Percentiles rank a stretch among this genome's conserved stretches.
These are phyloP conservation scores for Colletotrichum theobromicola DNA, from an alignment of 2,329 filamentous ascomycete species.

Conservation along the genomic window DNA sequence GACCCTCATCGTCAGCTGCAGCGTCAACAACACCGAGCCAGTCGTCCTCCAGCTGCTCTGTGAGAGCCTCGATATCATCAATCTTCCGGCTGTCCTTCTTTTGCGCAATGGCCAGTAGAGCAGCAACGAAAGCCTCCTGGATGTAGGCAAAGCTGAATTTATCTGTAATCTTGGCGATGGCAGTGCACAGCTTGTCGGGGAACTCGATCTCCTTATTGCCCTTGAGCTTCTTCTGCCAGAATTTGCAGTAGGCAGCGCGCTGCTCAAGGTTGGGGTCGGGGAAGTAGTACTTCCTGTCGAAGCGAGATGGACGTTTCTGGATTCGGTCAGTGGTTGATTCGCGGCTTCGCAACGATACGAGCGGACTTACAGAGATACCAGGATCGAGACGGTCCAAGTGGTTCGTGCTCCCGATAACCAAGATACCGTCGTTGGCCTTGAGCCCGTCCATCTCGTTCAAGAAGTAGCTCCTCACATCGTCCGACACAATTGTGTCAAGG, in stretches of 20 bases:
- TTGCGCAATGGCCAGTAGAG: slow-evolving; percentile 63
- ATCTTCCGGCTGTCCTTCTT: slow-evolving; percentile 13
- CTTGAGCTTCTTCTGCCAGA: slow-evolving; percentile 64
- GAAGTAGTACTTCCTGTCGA: slow-evolving; percentile 72
- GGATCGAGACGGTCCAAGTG: slow-evolving; percentile 71
- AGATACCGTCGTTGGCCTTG: slow-evolving; percentile 72
- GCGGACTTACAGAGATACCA: slow-evolving; percentile 56
- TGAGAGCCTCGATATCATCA: slow-evolving; percentile 31
- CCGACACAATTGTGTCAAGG: slow-evolving; percentile 69
- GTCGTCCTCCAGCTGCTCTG: slow-evolving; percentile 37
- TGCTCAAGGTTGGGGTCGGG: slow-evolving; percentile 60
- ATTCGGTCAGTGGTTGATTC: not conserved
- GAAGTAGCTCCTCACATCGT: slow-evolving; percentile 69
- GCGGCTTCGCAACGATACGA: too few relatives aligned
- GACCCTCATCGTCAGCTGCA: slow-evolving; percentile 32
- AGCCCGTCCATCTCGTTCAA: slow-evolving; percentile 76
- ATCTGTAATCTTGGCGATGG: slow-evolving; percentile 66
- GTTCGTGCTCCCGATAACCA: slow-evolving; percentile 72
- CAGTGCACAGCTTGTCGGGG: slow-evolving; percentile 59
- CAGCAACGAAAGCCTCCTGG: slow-evolving; percentile 72
- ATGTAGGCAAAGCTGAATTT: slow-evolving; percentile 75
- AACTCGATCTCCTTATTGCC: slow-evolving; percentile 65
- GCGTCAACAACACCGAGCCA: slow-evolving; percentile 38
- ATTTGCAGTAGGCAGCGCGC: slow-evolving; percentile 63
- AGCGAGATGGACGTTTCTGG: slow-evolving; percentile 67